These are phyloP conservation scores for Thelonectria blattea DNA, from an alignment of 2,329 filamentous ascomycete species.

Conservation along the genomic window DNA sequence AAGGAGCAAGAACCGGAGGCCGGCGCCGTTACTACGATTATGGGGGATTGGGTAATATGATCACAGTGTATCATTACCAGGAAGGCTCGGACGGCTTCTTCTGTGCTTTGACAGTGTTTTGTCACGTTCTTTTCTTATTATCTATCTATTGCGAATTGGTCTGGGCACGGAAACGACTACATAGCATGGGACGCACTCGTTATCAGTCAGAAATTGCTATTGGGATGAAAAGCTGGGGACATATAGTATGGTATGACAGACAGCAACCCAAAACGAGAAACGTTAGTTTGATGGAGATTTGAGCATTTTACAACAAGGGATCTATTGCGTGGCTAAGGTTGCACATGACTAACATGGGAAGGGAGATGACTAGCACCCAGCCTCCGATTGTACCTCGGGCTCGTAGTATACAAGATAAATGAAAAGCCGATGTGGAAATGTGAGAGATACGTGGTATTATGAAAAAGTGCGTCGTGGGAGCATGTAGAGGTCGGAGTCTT, in stretches of 20 bases:
- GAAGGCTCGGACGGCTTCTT: conserved; percentile 29
- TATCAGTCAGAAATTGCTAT: neutral
- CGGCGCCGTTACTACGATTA: conserved; percentile 24
- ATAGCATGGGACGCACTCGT: conserved; percentile 14
- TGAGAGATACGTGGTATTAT: conserved; percentile 11
- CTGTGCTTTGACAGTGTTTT: conserved; percentile 18
- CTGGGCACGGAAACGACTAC: conserved; percentile 9
- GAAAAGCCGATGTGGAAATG: conserved; percentile 15
- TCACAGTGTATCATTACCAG: conserved; percentile 38
- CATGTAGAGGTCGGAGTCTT: conserved; percentile 8
- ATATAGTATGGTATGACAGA: neutral
- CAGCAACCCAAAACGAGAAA: conserved; percentile 13
- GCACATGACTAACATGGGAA: conserved; percentile 20
- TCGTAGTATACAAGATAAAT: conserved; percentile 32
- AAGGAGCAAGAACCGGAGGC: conserved; percentile 24
- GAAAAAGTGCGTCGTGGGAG: conserved; percentile 16
- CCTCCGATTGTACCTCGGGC: conserved; percentile 20
- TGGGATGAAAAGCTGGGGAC: neutral
- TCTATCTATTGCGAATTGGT: conserved; percentile 17
- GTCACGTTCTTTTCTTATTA: conserved; percentile 7
- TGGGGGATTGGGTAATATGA: conserved; percentile 36
- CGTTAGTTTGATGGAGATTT: conserved; percentile 28
- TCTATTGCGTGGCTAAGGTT: conserved; percentile 19
- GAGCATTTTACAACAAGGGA: conserved; percentile 17
- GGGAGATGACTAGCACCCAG: conserved; percentile 20